Conservation (phyloP, 2,329 filamentous ascomycete genomes). For the Lasiodiplodia theobromae region DNA sequence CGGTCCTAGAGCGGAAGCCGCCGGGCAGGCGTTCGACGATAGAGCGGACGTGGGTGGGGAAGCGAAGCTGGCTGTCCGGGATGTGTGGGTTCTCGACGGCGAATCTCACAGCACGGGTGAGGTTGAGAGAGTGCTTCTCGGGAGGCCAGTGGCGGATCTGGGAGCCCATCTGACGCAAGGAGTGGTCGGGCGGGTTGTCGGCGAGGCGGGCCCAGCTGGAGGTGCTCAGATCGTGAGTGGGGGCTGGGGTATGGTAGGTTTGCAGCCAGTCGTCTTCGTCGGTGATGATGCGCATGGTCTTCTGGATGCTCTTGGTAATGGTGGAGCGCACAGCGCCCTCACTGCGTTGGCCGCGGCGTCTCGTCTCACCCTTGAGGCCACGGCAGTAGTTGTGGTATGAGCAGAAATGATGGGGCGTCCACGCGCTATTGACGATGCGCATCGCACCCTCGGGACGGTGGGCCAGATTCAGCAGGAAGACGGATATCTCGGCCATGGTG, state of each 20-base stretch:
- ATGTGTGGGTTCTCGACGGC: slow-evolving; percentile 11
- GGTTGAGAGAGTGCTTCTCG: slow-evolving; percentile 11
- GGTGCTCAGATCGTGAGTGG: slow-evolving; percentile 2
- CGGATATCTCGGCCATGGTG: slow-evolving; percentile 14
- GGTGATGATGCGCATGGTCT: slow-evolving; percentile 5
- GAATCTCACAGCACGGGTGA: slow-evolving; percentile 11
- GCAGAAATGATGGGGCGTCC: neutral
- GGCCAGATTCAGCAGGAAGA: slow-evolving; percentile 21
- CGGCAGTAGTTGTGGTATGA: slow-evolving; percentile 9
- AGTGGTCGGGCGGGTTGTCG: neutral
- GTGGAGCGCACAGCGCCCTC: slow-evolving; percentile 18
- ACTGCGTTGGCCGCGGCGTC: neutral
- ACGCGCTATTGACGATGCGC: slow-evolving; percentile 1
- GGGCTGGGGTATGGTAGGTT: neutral
- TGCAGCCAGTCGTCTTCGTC: neutral
- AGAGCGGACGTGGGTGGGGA: slow-evolving; percentile 6
- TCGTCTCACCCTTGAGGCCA: slow-evolving; percentile 12
- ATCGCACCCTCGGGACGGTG: slow-evolving; percentile 5
- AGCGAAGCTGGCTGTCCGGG: neutral
- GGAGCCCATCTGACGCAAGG: slow-evolving; percentile 6
- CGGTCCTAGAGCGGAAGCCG: slow-evolving; percentile 11
- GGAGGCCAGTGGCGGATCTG: slow-evolving; percentile 1
- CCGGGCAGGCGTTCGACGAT: neutral
- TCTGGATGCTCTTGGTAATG: slow-evolving; percentile 18
- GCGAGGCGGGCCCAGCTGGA: neutral